These are phyloP conservation scores for Aureobasidium sp. DNA, from an alignment of 2,329 filamentous ascomycete species.

Conservation along the genomic window DNA sequence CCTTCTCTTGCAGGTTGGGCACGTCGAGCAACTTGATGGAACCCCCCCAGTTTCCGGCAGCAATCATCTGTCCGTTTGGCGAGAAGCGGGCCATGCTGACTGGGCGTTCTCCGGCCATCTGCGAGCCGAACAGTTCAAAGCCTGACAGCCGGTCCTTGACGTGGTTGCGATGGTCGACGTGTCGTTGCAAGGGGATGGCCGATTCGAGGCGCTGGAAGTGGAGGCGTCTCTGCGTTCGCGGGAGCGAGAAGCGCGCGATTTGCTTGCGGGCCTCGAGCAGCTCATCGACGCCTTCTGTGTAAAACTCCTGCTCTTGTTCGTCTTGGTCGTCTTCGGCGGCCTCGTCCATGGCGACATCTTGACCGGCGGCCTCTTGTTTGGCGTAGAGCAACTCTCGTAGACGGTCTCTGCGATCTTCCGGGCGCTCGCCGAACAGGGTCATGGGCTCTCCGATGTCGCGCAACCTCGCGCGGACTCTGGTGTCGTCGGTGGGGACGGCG, in stretches of 20 bases:
- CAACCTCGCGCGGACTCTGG: conserved; percentile 69
- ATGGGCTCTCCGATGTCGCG: conserved; percentile 88
- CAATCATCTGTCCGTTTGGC: conserved; percentile 74
- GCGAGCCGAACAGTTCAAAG: conserved; percentile 88
- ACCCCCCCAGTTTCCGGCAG: conserved; percentile 89
- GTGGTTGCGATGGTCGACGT: conserved; percentile 85
- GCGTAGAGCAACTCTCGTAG: conserved; percentile 69
- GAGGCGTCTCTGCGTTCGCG: conserved; percentile 69
- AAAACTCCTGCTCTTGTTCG: conserved; percentile 85
- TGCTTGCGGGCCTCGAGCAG: conserved; percentile 69
- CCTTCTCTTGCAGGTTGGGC: conserved; percentile 71
- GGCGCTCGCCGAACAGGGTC: conserved; percentile 88
- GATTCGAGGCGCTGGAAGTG: conserved; percentile 74
- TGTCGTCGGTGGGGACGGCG: conserved; percentile 89
- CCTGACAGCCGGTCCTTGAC: conserved; percentile 75
- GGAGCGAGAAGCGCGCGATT: conserved; percentile 78
- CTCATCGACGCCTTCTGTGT: conserved; percentile 71
- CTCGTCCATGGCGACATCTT: conserved; percentile 48
- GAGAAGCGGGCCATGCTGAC: conserved; percentile 89
- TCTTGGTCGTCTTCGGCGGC: conserved; percentile 52
- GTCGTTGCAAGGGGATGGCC: conserved; percentile 75
- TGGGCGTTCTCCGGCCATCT: conserved; percentile 84
- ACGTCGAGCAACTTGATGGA: conserved; percentile 80
- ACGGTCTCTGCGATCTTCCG: conserved; percentile 76
- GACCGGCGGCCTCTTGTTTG: conserved; percentile 54